Percentiles rank a stretch among this genome's conserved stretches.
These are phyloP conservation scores for Aspergillus puulaauensis DNA, from an alignment of 2,329 filamentous ascomycete species.

Conservation along the genomic window DNA sequence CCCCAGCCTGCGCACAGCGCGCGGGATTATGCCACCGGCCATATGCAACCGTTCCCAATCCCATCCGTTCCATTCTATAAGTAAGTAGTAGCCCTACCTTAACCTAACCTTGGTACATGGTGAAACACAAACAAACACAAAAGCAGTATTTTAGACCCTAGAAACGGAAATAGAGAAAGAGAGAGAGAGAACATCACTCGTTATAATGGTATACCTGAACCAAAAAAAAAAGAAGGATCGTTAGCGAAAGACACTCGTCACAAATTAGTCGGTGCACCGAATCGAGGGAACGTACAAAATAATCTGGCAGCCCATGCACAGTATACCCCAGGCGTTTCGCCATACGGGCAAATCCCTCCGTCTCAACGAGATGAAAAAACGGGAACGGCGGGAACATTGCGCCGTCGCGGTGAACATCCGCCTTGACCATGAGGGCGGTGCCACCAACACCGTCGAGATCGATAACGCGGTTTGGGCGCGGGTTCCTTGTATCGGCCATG, in stretches of 20 bases:
- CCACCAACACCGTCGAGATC: conserved; percentile 90
- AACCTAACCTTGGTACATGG: neutral
- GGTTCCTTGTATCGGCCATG: conserved; percentile 58
- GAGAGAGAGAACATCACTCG: conserved; percentile 52
- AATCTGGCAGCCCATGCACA: conserved; percentile 88
- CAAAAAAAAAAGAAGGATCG: neutral
- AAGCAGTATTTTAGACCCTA: neutral
- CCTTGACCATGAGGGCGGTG: conserved; percentile 88
- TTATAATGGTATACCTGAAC: conserved; percentile 83
- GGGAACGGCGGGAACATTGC: conserved; percentile 98
- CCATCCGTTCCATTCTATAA: neutral
- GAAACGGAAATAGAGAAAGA: neutral
- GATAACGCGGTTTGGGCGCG: conserved; percentile 64
- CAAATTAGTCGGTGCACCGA: too few relatives aligned
- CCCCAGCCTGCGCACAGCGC: neutral
- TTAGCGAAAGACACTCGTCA: neutral
- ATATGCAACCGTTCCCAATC: neutral
- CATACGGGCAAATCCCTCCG: conserved; percentile 98
- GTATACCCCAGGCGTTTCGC: conserved; percentile 83
- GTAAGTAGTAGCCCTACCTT: neutral
- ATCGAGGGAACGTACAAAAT: conserved; percentile 67
- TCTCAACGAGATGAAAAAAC: conserved; percentile 97
- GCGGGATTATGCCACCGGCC: neutral
- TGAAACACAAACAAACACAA: neutral
- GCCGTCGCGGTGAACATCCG: conserved; percentile 92